A percentile compares a stretch with the other conserved stretches of the same genome.
Conservation (phyloP, 106 monocot genomes). For the Chionographis japonica region DNA sequence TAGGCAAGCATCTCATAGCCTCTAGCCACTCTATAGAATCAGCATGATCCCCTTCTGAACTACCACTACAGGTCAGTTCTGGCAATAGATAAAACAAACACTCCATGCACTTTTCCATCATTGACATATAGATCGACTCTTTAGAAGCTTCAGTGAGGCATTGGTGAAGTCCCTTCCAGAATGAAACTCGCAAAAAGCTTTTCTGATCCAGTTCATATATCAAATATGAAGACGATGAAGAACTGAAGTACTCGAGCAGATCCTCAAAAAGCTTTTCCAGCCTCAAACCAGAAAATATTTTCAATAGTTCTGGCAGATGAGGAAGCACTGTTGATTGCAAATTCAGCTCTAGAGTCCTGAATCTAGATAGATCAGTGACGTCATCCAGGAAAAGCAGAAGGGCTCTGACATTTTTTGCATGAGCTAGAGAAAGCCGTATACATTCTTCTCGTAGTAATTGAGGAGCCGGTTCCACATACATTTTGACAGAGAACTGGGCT, state of each 20-base stretch:
- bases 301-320: constrained; percentile 33
- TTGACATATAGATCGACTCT: constrained; percentile 6
- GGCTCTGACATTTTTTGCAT: constrained; percentile 51
- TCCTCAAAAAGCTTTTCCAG: constrained; percentile 55
- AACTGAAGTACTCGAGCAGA: constrained; percentile 57
- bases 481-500: constrained; percentile 18
- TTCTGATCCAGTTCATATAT: constrained; percentile 33
- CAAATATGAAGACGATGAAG: constrained; percentile 28
- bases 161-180: constrained; percentile 70
- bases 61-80: constrained; percentile 16
- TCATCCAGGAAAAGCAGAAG: constrained; percentile 81
- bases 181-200: constrained; percentile 53
- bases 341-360: constrained; percentile 56
- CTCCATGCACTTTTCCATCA: constrained; percentile 63
- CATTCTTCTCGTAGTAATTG: constrained; percentile 68
- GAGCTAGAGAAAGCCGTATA: constrained; percentile 58
- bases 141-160: constrained; percentile 40
- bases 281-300: constrained; percentile 60
- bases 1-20: constrained; percentile 53
- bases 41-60: constrained; percentile 6
- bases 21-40: constrained; percentile 47
- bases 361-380: constrained; percentile 55
- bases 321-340: constrained; percentile 48
- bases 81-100: constrained; percentile 51
- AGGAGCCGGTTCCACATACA: constrained; percentile 3